A percentile compares a stretch with the other conserved stretches of the same genome.
phyloP scores from a whole-genome alignment of 75 land plant species.

The Larix kaempferi region DNA sequence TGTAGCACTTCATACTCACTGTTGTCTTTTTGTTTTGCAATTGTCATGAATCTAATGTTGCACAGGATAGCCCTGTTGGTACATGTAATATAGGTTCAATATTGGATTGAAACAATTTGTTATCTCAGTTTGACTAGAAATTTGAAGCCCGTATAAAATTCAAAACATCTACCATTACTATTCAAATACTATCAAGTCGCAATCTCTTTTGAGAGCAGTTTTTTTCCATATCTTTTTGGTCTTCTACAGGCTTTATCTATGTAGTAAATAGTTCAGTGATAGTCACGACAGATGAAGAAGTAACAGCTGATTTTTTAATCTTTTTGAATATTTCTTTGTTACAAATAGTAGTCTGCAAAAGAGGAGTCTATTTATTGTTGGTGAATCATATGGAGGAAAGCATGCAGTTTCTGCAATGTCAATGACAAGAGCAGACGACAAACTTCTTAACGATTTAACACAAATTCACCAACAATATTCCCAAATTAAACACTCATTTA shows the following conservation, averaged over 20 bases:
- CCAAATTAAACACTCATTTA: no score
- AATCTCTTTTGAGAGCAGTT: not conserved
- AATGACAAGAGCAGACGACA: no score
- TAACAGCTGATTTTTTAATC: slow-evolving; percentile 58
- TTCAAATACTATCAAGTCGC: not conserved
- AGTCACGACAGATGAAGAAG: slow-evolving; percentile 64
- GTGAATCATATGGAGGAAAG: slow-evolving; percentile 94
- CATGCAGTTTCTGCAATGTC: no score
- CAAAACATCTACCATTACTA: not conserved
- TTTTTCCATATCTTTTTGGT: not conserved
- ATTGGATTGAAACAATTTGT: not conserved
- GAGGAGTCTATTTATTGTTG: slow-evolving; percentile 66
- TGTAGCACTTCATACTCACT: not conserved
- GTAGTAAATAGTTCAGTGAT: slow-evolving; percentile 50
- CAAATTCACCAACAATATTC: no score
- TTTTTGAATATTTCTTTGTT: slow-evolving; percentile 52
- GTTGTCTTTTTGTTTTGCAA: not conserved
- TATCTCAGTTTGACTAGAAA: not conserved
- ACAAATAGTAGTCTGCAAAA: slow-evolving; percentile 37
- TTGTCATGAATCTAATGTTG: not conserved
- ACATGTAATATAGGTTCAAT: slow-evolving; percentile 25
- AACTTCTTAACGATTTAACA: no score
- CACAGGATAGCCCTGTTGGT: slow-evolving; percentile 88
- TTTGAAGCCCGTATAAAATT: no score
- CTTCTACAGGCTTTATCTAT: slow-evolving; percentile 50